Percentiles rank a stretch among this genome's conserved stretches.
These are phyloP conservation scores for Cephalotrichum gorgonifer DNA, from an alignment of 2,329 filamentous ascomycete genomes.

Conservation along the genomic window DNA sequence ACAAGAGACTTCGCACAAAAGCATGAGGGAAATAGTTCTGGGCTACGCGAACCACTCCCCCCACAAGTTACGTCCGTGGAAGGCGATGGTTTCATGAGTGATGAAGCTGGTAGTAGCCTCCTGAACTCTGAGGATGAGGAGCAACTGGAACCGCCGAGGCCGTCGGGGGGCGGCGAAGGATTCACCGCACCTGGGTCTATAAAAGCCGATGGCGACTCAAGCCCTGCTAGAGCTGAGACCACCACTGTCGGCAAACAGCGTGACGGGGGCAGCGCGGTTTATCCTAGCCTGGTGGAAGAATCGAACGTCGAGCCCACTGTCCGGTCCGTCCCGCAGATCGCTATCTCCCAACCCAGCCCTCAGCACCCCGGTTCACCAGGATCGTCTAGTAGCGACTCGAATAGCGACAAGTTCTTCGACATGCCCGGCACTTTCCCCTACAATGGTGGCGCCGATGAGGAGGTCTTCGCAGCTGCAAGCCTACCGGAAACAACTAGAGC, in stretches of 20 bases:
- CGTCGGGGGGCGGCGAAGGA: slow-evolving; percentile 1
- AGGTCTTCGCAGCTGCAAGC: not conserved
- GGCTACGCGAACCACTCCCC: slow-evolving; percentile 54
- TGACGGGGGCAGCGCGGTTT: not conserved
- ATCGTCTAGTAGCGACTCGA: slow-evolving; percentile 5
- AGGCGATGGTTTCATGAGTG: slow-evolving; percentile 47
- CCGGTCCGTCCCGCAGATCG: slow-evolving; percentile 28
- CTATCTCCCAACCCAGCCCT: slow-evolving; percentile 29
- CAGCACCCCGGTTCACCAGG: slow-evolving; percentile 3
- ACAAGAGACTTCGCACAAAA: slow-evolving; percentile 41
- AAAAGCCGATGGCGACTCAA: not conserved
- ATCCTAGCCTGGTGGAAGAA: not conserved
- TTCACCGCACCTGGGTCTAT: not conserved
- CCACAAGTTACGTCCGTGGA: slow-evolving; percentile 63
- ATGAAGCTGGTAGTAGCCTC: slow-evolving; percentile 8
- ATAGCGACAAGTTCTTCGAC: slow-evolving; percentile 26
- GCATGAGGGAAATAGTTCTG: slow-evolving; percentile 45
- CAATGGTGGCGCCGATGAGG: slow-evolving; percentile 16
- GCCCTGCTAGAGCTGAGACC: not conserved
- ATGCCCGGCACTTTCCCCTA: slow-evolving; percentile 51
- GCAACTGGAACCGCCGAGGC: slow-evolving; percentile 12
- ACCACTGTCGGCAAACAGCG: not conserved
- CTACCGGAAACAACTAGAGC: not conserved
- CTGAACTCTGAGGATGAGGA: slow-evolving; percentile 23
- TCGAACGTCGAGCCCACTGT: not conserved